Evolutionary conservation across 2,329 filamentous ascomycete genomes (phyloP), one percentile per base, ranked within the genome.

Genomic region (Talaromyces sp.): DNA sequence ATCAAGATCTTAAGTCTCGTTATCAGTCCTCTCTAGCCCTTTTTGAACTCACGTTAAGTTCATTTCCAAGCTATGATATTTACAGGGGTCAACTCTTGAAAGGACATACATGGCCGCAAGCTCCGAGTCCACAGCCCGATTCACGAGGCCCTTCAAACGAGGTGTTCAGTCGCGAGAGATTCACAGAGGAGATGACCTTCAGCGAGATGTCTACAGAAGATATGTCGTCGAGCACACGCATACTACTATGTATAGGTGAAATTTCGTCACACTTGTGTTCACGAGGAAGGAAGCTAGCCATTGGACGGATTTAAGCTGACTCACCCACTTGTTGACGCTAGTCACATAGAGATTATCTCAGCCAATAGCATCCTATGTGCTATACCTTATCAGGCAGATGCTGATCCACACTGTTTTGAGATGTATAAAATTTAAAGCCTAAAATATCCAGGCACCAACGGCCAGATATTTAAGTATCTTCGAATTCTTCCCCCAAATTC

Each of bases 151-250:
- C 22, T 22, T 22, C 22, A 22, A 22, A 22, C 22, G 22, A 22
- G 22, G 22, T 22, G 22, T 22, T 2, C 22, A 22, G 22, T 22
- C 22, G 22, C 22, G 22, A 6, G 27, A 31, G 27, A 31, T 31
- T 31, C 27, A 1, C 27, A 31, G 27, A 65, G 45, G 65, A 65
- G 45, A 62, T 57, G 13, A 64, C 43, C 9, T 64, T 45, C 24
- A 66, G 43, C 22, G 35, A 56, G 22, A 16, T 58, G 56, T 54
- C 31, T 16, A 24, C 48, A 10, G 57, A 16, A 58, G 65, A 47
- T 31, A 50, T 60, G n/a, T 27, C 47, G 5, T 27, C 10, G 10
- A 19, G 41, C 16, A 43, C 16, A 43, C 10, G 16, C 9, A 43
- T 10, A 10, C 16, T 22, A 22, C 19, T 22, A 22, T 22, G 19